These are phyloP conservation scores for Paramecium biaurelia DNA, from an alignment of 73 alveolate genomes.

Conservation along the genomic window DNA sequence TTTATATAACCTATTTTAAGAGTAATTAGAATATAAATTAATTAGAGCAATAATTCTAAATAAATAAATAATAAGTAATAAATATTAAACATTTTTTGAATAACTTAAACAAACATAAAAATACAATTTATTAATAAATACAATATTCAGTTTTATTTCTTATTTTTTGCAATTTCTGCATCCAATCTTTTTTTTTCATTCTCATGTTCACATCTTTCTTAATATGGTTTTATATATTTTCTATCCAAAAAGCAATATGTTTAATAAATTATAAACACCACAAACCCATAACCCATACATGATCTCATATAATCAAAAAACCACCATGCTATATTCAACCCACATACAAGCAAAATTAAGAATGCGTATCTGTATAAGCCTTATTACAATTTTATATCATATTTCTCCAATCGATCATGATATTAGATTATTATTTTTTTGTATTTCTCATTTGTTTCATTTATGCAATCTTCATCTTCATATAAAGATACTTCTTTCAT, in stretches of 20 bases:
- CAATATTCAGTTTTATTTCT: background rate
- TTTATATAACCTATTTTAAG: too few species aligned
- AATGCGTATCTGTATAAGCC: background rate
- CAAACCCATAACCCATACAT: background rate
- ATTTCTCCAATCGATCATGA: slow-evolving; percentile 14
- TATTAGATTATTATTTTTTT: background rate
- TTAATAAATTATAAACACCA: background rate
- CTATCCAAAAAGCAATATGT: background rate
- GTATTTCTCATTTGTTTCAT: background rate
- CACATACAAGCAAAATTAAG: background rate
- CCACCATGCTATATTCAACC: background rate
- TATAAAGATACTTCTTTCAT: background rate
- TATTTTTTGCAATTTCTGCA: slow-evolving; percentile 32
- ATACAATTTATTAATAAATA: background rate
- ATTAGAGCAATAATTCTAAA: too few species aligned
- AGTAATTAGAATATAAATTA: too few species aligned
- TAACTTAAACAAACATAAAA: too few species aligned
- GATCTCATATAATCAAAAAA: background rate
- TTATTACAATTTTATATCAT: background rate
- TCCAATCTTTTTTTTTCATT: background rate
- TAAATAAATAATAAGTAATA: too few species aligned
- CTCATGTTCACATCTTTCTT: background rate
- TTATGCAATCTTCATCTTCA: slow-evolving; percentile 1
- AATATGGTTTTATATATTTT: background rate
- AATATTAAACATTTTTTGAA: background rate